phyloP scores from a whole-genome alignment of 1,284 basidiomycete species.

The Ganoderma lingzhi region DNA sequence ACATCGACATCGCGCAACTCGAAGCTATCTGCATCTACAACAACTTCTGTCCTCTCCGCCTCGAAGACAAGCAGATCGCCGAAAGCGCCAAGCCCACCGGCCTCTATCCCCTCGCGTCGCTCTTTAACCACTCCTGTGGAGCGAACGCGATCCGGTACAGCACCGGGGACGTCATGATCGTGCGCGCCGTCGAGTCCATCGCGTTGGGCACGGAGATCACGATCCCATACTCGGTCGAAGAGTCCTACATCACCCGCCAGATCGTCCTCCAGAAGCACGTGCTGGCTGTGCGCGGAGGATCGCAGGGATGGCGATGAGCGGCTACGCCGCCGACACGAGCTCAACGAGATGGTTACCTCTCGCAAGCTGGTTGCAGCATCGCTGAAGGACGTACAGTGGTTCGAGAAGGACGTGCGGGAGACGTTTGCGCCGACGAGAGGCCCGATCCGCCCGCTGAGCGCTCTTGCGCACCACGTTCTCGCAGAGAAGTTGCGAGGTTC shows the following conservation, averaged over 20 bases:
- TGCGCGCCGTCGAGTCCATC: constrained; percentile 31
- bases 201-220: constrained; percentile 30
- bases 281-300: constrained; percentile 33
- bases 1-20: constrained; percentile 31
- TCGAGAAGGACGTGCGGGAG: constrained; percentile 24
- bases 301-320: constrained; percentile 28
- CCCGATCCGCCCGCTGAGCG: constrained; percentile 23
- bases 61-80: constrained; percentile 18
- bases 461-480: constrained; percentile 26
- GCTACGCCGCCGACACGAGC: constrained; percentile 23
- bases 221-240: constrained; percentile 28
- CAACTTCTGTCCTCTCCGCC: constrained; percentile 26
- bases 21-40: constrained; percentile 34
- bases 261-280: constrained; percentile 25
- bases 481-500: constrained; percentile 25
- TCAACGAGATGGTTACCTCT: constrained; percentile 14
- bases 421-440: constrained; percentile 23
- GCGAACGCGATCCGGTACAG: constrained; percentile 35
- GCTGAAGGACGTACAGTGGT: constrained; percentile 16
- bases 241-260: constrained; percentile 29
- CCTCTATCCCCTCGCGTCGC: constrained; percentile 40
- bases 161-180: constrained; percentile 37
- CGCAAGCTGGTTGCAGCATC: constrained; percentile 5
- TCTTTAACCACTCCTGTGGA: constrained; percentile 45
- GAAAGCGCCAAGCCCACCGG: constrained; percentile 26